phyloP scores from a whole-genome alignment of 2,329 filamentous ascomycete species.

The Blastomyces gilchristii region DNA sequence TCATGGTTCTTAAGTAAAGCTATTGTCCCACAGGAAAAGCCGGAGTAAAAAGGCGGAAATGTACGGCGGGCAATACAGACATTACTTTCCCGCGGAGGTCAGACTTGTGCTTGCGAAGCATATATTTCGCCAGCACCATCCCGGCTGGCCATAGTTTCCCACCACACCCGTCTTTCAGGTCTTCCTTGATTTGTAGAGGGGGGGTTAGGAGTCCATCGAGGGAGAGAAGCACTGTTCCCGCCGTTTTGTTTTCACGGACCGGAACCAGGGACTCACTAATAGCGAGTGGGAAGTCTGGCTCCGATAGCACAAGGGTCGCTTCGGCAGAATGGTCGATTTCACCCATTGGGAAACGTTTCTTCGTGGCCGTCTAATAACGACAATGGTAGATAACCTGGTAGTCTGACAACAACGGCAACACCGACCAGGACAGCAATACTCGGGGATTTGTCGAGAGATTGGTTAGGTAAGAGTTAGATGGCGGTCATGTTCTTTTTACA shows the following conservation, averaged over 20 bases:
- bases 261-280: constrained; percentile 49
- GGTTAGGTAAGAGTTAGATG: neutral
- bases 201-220: constrained; percentile 65
- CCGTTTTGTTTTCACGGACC: constrained; percentile 42
- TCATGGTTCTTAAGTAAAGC: neutral
- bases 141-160: constrained; percentile 93
- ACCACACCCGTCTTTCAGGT: constrained; percentile 78
- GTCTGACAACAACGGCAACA: neutral
- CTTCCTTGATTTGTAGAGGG: constrained; percentile 69
- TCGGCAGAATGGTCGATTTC: neutral
- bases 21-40: neutral
- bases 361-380: neutral
- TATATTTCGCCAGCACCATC: constrained; percentile 74
- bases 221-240: constrained; percentile 43
- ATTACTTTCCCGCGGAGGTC: constrained; percentile 58
- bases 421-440: neutral
- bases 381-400: neutral
- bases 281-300: neutral
- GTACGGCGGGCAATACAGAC: constrained; percentile 34
- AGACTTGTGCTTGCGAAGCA: constrained; percentile 63
- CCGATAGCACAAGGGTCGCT: neutral
- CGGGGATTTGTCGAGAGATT: neutral
- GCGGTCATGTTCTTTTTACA: neutral
- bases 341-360: constrained; percentile 1
- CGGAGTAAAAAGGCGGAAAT: neutral